Conservation (phyloP, 352 stramenopile species). For the Phytophthora pseudosyringae region DNA sequence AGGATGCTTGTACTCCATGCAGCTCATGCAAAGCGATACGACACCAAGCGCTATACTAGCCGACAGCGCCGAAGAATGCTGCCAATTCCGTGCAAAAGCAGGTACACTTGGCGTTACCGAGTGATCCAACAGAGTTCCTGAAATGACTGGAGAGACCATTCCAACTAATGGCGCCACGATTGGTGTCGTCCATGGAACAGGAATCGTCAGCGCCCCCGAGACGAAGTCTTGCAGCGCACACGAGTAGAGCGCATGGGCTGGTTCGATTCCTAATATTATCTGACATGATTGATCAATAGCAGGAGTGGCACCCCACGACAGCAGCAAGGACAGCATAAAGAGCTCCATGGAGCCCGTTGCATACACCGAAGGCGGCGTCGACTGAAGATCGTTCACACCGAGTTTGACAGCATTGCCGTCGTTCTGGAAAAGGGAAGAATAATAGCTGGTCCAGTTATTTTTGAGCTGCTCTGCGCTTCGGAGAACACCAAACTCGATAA, state of each 20-base stretch:
- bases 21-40: conserved; percentile 80
- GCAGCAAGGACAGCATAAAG: conserved; percentile 69
- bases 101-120: conserved; percentile 4
- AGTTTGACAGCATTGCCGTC: neutral
- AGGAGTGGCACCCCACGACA: conserved; percentile 75
- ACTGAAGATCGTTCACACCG: conserved; percentile 3
- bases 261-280: conserved; percentile 60
- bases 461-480: conserved; percentile 76
- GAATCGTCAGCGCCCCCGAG: conserved; percentile 73
- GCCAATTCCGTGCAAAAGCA: conserved; percentile 70
- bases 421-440: conserved; percentile 36
- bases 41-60: conserved; percentile 72
- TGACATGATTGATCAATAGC: conserved; percentile 74
- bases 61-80: conserved; percentile 75
- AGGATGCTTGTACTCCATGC: conserved; percentile 83
- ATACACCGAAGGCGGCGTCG: conserved; percentile 47
- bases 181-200: conserved; percentile 60
- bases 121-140: neutral
- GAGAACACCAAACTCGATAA: conserved; percentile 73
- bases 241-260: conserved; percentile 61
- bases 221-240: conserved; percentile 65
- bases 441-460: conserved; percentile 72
- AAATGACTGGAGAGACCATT: neutral
- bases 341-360: conserved; percentile 75
- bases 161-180: neutral